phyloP scores from a whole-genome alignment of 2,329 filamentous ascomycete species.

The Aspergillus sp. region DNA sequence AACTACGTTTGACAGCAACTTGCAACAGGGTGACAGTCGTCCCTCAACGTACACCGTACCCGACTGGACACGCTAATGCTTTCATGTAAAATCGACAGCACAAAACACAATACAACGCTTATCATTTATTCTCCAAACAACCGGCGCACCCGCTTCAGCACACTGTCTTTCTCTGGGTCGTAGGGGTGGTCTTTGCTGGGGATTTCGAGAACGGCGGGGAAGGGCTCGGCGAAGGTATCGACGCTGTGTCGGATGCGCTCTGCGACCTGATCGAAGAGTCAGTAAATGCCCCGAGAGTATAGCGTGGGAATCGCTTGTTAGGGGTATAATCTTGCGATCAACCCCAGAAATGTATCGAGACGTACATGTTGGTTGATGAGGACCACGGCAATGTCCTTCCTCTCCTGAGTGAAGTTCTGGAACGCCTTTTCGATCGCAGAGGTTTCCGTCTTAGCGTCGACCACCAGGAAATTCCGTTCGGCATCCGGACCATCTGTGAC shows the following conservation, averaged over 20 bases:
- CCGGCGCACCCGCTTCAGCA: constrained; percentile 80
- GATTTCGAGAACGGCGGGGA: constrained; percentile 94
- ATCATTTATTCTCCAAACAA: constrained; percentile 59
- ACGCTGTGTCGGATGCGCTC: constrained; percentile 89
- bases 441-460: constrained; percentile 90
- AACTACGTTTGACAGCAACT: background rate
- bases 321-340: background rate
- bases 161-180: constrained; percentile 97
- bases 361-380: constrained; percentile 96
- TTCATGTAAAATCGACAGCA: background rate
- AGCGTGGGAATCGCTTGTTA: background rate
- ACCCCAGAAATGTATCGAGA: constrained; percentile 1
- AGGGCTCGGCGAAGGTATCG: constrained; percentile 89
- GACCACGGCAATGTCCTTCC: constrained; percentile 95
- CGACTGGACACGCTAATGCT: background rate
- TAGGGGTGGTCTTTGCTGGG: constrained; percentile 99
- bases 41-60: background rate
- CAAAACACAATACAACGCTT: background rate
- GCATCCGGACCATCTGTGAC: constrained; percentile 84
- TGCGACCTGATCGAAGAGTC: constrained; percentile 64
- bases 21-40: background rate
- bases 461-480: constrained; percentile 97
- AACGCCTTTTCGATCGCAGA: constrained; percentile 86
- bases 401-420: constrained; percentile 78
- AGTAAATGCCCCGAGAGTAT: background rate